phyloP scores from a whole-genome alignment of 371 early-diverging fungal genomes.

The Apophysomyces variabilis region DNA sequence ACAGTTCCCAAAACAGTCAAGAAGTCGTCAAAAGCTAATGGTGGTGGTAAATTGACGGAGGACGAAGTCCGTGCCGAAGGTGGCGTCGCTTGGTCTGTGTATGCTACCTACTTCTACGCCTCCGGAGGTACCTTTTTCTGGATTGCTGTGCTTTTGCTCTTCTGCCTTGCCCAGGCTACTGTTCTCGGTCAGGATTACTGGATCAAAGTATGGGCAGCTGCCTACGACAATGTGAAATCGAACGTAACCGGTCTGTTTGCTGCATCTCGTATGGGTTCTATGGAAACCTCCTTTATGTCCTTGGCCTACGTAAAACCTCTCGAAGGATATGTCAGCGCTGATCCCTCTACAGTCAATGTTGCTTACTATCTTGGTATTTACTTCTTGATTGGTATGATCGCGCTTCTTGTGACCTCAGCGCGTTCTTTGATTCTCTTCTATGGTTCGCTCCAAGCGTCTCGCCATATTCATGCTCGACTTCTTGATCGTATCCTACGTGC shows the following conservation, averaged over 20 bases:
- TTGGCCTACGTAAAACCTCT: neutral
- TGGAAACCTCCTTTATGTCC: constrained; percentile 7
- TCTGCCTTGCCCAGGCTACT: constrained; percentile 39
- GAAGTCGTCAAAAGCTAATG: constrained; percentile 31
- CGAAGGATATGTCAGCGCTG: constrained; percentile 27
- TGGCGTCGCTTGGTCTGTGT: constrained; percentile 52
- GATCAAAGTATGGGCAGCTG: constrained; percentile 17
- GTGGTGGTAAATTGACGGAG: constrained; percentile 46
- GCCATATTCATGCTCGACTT: constrained; percentile 53
- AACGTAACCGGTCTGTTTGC: constrained; percentile 28
- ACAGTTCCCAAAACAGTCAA: constrained; percentile 15
- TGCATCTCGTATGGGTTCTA: neutral
- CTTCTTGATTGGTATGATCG: constrained; percentile 29
- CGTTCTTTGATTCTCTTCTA: constrained; percentile 34
- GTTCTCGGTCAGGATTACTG: constrained; percentile 17
- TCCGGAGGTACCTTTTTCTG: constrained; percentile 58
- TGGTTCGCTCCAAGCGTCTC: constrained; percentile 34
- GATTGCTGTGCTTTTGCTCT: constrained; percentile 37
- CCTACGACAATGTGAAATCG: constrained; percentile 1
- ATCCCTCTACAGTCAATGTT: constrained; percentile 16
- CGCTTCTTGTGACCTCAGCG: constrained; percentile 21
- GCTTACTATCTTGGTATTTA: constrained; percentile 44
- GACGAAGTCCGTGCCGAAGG: constrained; percentile 64
- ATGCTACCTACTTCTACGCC: constrained; percentile 55
- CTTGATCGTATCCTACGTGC: constrained; percentile 58